phyloP scores from a whole-genome alignment of 2,329 filamentous ascomycete species.

The Clonostachys byssicola region DNA sequence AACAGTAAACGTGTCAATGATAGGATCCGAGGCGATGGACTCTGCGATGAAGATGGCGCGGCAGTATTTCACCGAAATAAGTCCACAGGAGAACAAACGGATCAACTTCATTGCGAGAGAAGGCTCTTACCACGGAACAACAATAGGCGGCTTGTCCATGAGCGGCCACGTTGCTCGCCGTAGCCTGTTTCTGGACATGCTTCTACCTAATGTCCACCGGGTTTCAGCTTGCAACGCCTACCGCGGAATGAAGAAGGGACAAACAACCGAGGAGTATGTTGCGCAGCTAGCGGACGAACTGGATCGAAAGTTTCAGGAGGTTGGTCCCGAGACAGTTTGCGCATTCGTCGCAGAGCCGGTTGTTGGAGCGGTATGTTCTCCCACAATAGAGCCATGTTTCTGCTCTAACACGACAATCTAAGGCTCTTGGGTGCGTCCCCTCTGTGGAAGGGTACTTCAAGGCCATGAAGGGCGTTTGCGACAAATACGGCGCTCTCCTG shows the following conservation, averaged over 20 bases:
- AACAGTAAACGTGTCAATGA: neutral
- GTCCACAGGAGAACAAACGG: conserved; percentile 47
- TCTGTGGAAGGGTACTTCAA: conserved; percentile 63
- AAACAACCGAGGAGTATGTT: conserved; percentile 57
- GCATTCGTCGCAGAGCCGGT: conserved; percentile 71
- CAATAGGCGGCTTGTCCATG: conserved; percentile 60
- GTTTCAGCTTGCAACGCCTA: conserved; percentile 66
- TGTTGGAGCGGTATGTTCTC: conserved; percentile 54
- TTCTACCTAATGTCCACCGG: conserved; percentile 49
- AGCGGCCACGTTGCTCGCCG: conserved; percentile 59
- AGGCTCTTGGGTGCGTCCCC: conserved; percentile 57
- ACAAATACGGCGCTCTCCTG: conserved; percentile 65
- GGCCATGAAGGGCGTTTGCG: conserved; percentile 63
- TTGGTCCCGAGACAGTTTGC: conserved; percentile 62
- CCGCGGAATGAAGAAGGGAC: conserved; percentile 42
- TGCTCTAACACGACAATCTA: neutral
- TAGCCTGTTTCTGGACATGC: conserved; percentile 55
- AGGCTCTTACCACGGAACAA: conserved; percentile 70
- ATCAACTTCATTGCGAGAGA: conserved; percentile 62
- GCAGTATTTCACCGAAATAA: conserved; percentile 36
- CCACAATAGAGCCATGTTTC: conserved; percentile 5
- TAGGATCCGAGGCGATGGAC: conserved; percentile 48
- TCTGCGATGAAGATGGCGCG: conserved; percentile 38
- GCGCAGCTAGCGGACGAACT: conserved; percentile 57
- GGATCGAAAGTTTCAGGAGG: conserved; percentile 57